Conservation (phyloP, 2,329 filamentous ascomycete genomes). For the Trichophyton schoenleinii region DNA sequence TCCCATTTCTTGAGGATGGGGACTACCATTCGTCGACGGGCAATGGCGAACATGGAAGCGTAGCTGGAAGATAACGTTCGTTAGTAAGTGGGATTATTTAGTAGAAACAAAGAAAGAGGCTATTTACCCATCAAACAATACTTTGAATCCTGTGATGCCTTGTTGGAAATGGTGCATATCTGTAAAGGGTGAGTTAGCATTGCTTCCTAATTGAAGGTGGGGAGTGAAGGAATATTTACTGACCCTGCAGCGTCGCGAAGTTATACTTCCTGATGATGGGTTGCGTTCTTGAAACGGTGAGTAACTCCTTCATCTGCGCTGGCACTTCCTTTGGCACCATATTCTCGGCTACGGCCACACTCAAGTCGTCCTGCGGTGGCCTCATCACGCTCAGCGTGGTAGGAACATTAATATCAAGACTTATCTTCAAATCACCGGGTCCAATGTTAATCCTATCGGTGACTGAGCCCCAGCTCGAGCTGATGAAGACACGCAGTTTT, state of each 20-base stretch:
- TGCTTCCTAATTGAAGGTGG: neutral
- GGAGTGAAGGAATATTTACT: slow-evolving; percentile 7
- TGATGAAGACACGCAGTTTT: slow-evolving; percentile 59
- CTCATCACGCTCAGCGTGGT: slow-evolving; percentile 56
- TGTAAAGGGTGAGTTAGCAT: slow-evolving; percentile 16
- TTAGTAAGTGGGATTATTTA: neutral
- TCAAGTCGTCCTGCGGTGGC: slow-evolving; percentile 63
- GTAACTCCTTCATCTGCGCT: slow-evolving; percentile 50
- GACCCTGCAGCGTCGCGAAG: slow-evolving; percentile 45
- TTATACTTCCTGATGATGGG: slow-evolving; percentile 60
- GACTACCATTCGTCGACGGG: slow-evolving; percentile 75
- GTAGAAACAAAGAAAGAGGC: neutral
- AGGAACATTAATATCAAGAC: slow-evolving; percentile 50
- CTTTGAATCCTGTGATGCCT: slow-evolving; percentile 66
- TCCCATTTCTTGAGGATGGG: slow-evolving; percentile 94
- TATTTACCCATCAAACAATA: slow-evolving; percentile 53
- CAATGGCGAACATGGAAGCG: slow-evolving; percentile 65
- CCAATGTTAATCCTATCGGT: slow-evolving; percentile 72
- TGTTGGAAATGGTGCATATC: slow-evolving; percentile 69
- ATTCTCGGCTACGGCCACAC: slow-evolving; percentile 59
- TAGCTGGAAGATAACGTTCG: slow-evolving; percentile 29
- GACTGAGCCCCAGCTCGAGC: slow-evolving; percentile 63
- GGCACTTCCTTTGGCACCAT: slow-evolving; percentile 50
- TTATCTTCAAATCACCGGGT: slow-evolving; percentile 58
- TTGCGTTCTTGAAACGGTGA: slow-evolving; percentile 45